These are phyloP conservation scores for Penicillium sp. DNA, from an alignment of 2,329 filamentous ascomycete genomes.

Conservation along the genomic window DNA sequence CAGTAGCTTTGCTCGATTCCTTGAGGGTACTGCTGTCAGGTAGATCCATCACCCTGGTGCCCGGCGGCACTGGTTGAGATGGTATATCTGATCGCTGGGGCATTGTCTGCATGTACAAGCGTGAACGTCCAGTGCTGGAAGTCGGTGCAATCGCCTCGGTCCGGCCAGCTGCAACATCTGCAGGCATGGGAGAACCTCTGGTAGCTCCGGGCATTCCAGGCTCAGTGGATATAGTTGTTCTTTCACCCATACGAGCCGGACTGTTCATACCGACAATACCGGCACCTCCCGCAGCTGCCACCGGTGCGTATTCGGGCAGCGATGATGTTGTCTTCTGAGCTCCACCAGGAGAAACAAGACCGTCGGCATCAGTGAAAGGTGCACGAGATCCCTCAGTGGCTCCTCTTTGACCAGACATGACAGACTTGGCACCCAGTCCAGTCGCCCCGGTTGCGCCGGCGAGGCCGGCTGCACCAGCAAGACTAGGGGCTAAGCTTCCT, in stretches of 20 bases:
- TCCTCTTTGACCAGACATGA: neutral
- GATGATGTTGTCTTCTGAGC: neutral
- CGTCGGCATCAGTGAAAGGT: too few relatives aligned
- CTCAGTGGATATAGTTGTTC: neutral
- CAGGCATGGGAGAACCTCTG: too few relatives aligned
- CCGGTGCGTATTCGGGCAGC: neutral
- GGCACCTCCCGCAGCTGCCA: neutral
- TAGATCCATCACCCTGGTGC: constrained; percentile 1
- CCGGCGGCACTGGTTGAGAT: neutral
- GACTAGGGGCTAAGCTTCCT: neutral
- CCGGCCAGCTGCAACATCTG: too few relatives aligned
- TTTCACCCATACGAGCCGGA: neutral
- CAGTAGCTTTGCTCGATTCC: neutral
- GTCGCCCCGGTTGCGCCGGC: neutral
- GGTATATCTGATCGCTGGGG: too few relatives aligned
- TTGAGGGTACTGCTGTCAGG: constrained; percentile 1
- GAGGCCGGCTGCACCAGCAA: neutral
- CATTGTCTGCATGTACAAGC: too few relatives aligned
- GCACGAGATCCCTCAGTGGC: neutral
- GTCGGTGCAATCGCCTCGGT: too few relatives aligned
- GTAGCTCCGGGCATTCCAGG: neutral
- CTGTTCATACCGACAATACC: neutral
- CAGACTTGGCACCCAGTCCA: neutral
- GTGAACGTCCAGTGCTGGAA: too few relatives aligned
- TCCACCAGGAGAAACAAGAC: neutral